Evolutionary conservation across 352 stramenopile genomes (phyloP), one percentile per base, ranked within the genome.

Genomic region (Phytopythium oedochilum): DNA sequence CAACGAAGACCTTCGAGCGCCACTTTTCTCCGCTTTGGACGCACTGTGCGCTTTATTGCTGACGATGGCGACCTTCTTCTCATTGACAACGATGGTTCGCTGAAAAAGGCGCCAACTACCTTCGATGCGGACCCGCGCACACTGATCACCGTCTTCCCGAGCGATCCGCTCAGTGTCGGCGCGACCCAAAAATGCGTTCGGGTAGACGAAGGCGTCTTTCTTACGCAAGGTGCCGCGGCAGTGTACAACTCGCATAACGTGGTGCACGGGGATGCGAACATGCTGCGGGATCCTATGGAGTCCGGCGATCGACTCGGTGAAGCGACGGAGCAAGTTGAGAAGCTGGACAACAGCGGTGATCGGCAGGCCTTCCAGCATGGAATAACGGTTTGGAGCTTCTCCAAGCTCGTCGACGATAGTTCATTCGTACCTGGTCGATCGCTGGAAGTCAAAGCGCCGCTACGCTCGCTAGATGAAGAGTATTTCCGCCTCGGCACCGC

Each of bases 61-160:
- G 55, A 61, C 5, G 70, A 84, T 29, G 68, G 73, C 0, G 62
- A 67, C 17, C 75, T 68, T 31, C 56, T 84, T 7, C 59, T 73
- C 10, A 23, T 84, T 11, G 73, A 81, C 25, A 51, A 43, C 2
- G 61, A 75, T 31, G 70, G 73, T 2, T 63, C 46, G 1, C 8
- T 81, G 23, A 57, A 63, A 20, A 84, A 84, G 56, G 54, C 65
- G 8, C 44, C 65, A 1, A 14, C 48, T 2, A 40, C 57, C 9
- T 52, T 61, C 42, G 45, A 18, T 8, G 51, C 63, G 11, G 71
- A 84, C 34, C 59, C 68, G 2, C 57, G 68, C 0, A 77, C 73
- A 14, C 22, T 69, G n/a, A 32, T 84, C 18, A 77, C 61, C 7
- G 48, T 81, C 20, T 81, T 84, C 23, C 59, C 63, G 17, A 64